A percentile compares a stretch with the other conserved stretches of the same genome.
Evolutionary conservation across 2,329 filamentous ascomycete genomes (phyloP).

Genomic region (Didymella exigua): DNA sequence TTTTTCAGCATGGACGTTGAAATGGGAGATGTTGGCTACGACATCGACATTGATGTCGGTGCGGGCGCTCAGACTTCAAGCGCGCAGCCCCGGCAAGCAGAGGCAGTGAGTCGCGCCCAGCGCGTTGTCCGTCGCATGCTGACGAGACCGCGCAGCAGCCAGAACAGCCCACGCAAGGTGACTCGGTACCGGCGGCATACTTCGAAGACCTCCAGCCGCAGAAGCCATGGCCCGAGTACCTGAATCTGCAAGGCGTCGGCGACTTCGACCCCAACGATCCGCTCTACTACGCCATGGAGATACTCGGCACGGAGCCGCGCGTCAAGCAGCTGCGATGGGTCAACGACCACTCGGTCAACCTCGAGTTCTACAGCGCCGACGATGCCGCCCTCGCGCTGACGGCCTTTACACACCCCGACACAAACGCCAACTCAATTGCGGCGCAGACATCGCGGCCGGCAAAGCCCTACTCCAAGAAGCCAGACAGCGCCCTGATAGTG

Average conservation of each 20-base stretch:
- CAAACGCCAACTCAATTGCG: conserved; percentile 50
- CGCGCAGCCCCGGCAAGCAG: conserved; percentile 29
- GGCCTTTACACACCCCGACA: conserved; percentile 59
- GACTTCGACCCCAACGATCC: conserved; percentile 81
- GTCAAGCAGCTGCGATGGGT: conserved; percentile 80
- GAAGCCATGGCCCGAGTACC: conserved; percentile 61
- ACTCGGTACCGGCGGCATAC: conserved; percentile 42
- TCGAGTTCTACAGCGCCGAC: conserved; percentile 70
- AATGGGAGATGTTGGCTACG: conserved; percentile 45
- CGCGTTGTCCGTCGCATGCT: conserved; percentile 8
- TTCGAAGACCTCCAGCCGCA: conserved; percentile 38
- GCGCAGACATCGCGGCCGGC: conserved; percentile 68
- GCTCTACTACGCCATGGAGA: conserved; percentile 72
- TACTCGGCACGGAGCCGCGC: conserved; percentile 65
- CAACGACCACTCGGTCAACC: conserved; percentile 87
- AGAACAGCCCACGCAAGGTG: conserved; percentile 17
- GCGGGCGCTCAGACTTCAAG: conserved; percentile 23
- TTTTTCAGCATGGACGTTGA: conserved; percentile 40
- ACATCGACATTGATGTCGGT: conserved; percentile 46
- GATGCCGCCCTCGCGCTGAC: conserved; percentile 61
- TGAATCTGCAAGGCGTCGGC: conserved; percentile 86
- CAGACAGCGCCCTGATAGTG: conserved; percentile 72
- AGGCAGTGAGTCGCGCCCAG: conserved; percentile 18
- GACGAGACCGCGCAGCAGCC: conserved; percentile 5
- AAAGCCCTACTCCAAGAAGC: conserved; percentile 70